Conservation (phyloP, 176 grass and related monocot species). For the Aegilops tauschii region DNA sequence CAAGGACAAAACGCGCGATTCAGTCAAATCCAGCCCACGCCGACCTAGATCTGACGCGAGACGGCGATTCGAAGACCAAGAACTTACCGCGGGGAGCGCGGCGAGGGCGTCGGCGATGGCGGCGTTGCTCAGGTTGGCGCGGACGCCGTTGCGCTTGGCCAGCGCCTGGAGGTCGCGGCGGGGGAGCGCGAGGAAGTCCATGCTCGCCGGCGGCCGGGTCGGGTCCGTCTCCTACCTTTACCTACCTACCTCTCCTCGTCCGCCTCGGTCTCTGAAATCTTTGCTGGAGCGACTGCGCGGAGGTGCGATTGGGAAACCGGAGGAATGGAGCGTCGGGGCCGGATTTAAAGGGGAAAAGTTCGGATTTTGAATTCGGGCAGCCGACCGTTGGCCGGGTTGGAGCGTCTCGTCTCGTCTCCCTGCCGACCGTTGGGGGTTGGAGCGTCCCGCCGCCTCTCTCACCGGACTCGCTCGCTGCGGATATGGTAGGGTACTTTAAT, state of each 20-base stretch:
- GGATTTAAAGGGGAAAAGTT: background rate
- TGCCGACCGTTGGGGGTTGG: background rate
- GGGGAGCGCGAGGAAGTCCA: slow-evolving; percentile 70
- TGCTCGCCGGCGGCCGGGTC: background rate
- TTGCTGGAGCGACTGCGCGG: background rate
- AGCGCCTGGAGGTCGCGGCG: slow-evolving; percentile 79
- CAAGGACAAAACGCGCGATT: background rate
- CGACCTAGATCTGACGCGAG: background rate
- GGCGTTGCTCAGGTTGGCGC: slow-evolving; percentile 71
- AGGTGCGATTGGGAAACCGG: background rate
- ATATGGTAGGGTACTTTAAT: background rate
- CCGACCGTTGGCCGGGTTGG: slow-evolving; percentile 30
- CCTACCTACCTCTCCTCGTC: background rate
- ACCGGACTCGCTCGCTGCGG: background rate
- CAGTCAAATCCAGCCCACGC: background rate
- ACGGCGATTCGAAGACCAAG: background rate
- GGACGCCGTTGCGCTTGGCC: slow-evolving; percentile 80
- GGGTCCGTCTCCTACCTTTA: background rate
- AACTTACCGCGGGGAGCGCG: slow-evolving; percentile 48
- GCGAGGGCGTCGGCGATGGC: slow-evolving; percentile 89
- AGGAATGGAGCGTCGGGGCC: slow-evolving; percentile 23
- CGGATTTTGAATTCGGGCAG: slow-evolving; percentile 22
- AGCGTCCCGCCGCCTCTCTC: background rate
- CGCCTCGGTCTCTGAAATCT: background rate
- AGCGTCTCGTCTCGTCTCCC: background rate